A percentile compares a stretch with the other conserved stretches of the same genome.
Conservation (phyloP, 345 rosid genomes). For the Salix caprea region DNA sequence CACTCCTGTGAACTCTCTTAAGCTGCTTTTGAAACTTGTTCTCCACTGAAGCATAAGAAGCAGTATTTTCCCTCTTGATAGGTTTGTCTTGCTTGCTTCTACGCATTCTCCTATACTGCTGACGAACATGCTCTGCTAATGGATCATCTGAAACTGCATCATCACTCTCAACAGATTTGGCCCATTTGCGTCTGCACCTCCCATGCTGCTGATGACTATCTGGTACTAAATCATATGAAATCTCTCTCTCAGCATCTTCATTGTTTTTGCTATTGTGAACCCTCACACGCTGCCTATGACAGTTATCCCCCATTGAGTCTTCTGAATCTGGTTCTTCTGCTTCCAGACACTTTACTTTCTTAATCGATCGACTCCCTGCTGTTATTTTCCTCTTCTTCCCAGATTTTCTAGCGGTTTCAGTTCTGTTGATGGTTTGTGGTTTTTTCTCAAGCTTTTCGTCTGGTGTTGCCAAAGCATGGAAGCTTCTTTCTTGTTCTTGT, state of each 20-base stretch:
- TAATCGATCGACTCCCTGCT: constrained; percentile 36
- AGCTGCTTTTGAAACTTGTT: constrained; percentile 30
- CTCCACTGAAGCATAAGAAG: constrained; percentile 43
- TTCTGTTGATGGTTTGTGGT: constrained; percentile 29
- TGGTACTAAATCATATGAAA: constrained; percentile 37
- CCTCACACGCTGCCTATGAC: constrained; percentile 37
- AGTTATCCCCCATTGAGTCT: constrained; percentile 44
- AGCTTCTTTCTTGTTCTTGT: constrained; percentile 36
- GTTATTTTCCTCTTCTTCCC: constrained; percentile 61
- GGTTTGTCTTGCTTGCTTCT: constrained; percentile 29
- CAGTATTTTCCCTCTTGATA: constrained; percentile 41
- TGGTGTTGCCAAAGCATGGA: constrained; percentile 25
- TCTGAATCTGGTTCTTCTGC: constrained; percentile 51
- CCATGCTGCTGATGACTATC: constrained; percentile 32
- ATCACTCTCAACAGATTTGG: constrained; percentile 29
- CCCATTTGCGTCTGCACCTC: constrained; percentile 22
- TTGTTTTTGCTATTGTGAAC: constrained; percentile 37
- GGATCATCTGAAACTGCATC: constrained; percentile 32
- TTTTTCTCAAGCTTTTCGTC: constrained; percentile 50
- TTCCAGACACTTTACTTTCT: constrained; percentile 40
- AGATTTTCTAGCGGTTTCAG: constrained; percentile 44
- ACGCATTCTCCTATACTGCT: constrained; percentile 23
- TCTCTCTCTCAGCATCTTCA: constrained; percentile 38
- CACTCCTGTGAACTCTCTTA: constrained; percentile 25
- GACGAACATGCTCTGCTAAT: constrained; percentile 19